Evolutionary conservation across 495 filamentous ascomycete species (phyloP).

Genomic region (Tuber melanosporum): DNA sequence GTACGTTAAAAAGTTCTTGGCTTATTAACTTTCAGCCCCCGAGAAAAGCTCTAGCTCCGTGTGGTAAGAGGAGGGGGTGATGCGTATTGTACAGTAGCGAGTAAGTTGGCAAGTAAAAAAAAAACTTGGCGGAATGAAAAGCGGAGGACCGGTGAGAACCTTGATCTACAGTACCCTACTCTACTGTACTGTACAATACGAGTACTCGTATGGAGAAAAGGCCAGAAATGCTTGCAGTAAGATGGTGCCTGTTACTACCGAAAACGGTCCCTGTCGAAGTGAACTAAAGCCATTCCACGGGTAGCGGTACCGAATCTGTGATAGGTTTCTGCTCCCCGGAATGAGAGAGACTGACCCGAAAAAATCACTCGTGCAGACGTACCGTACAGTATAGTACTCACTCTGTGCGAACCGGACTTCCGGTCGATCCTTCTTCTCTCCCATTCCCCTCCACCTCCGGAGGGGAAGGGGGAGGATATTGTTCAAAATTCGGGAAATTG

Average conservation of each 20-base stretch:
- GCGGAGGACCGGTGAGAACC: neutral
- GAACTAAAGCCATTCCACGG: neutral
- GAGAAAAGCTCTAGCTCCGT: neutral
- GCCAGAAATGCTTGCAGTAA: neutral
- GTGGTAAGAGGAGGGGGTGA: neutral
- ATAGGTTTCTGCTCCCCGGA: neutral
- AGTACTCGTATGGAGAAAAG: neutral
- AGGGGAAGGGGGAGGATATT: neutral
- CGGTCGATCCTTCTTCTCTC: neutral
- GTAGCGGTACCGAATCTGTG: neutral
- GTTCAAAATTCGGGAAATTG: neutral
- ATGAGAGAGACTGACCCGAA: neutral
- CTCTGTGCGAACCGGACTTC: neutral
- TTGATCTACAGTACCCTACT: neutral
- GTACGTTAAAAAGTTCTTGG: neutral
- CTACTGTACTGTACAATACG: too few relatives aligned
- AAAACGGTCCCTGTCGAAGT: neutral
- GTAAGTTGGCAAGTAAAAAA: conserved; percentile 1
- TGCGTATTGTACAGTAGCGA: neutral
- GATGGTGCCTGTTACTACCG: neutral
- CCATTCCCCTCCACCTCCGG: neutral
- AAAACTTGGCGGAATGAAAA: conserved; percentile 3
- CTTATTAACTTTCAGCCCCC: neutral
- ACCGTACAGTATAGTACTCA: neutral
- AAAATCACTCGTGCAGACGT: neutral